Base-by-base conservation (phyloP, 768 basidiomycete genomes). In the Cystoderma amianthinum region DNA sequence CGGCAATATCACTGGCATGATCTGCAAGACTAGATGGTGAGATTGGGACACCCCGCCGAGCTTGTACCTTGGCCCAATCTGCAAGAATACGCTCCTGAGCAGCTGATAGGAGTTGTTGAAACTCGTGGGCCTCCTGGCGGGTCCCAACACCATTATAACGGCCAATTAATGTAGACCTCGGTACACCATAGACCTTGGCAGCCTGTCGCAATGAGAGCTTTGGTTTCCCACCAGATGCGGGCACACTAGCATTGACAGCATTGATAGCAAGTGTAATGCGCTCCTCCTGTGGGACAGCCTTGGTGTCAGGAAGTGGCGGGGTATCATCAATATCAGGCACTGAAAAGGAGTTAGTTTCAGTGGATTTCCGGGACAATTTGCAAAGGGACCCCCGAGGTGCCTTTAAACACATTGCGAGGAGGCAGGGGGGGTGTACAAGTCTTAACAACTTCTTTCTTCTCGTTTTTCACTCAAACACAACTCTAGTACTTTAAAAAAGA, bases 61-160 rank as follows among this genome's bases (percentile, higher is more conserved):
- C 61, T 39, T 42, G 36, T 10, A 41, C 47, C 35, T 55, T 56
- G 5, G 41, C 48, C 58, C 57, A 61, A 5, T 52, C 45, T 2
- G 45, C 47, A 11, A 59, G 43, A 28, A 56, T 38, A 13, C 45
- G 36, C 33, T 60, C 59, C 41, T 59, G 46, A 9, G 48, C 45
- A 19, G 24, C n/a, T 10, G 41, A 43, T 10, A 58, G 45, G 23
- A 38, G 43, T 39, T 48, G 48, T 25, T 57, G 44, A 15, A 39
- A 10, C 11, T 38, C 42, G 36, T 58, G 55, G 5, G 50, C 44
- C n/a, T 52, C 46, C 22, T 22, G 10, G 20, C 41, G 44, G 10
- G 39, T 49, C 13, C 34, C 16, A 21, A 36, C 17, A 23, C 53
- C 53, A 44, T 46, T 44, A 21, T 24, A 39, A 19, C 45, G 40